These are phyloP conservation scores for Hygrophoropsis aurantiaca DNA, from an alignment of 768 basidiomycete genomes.

Conservation along the genomic window DNA sequence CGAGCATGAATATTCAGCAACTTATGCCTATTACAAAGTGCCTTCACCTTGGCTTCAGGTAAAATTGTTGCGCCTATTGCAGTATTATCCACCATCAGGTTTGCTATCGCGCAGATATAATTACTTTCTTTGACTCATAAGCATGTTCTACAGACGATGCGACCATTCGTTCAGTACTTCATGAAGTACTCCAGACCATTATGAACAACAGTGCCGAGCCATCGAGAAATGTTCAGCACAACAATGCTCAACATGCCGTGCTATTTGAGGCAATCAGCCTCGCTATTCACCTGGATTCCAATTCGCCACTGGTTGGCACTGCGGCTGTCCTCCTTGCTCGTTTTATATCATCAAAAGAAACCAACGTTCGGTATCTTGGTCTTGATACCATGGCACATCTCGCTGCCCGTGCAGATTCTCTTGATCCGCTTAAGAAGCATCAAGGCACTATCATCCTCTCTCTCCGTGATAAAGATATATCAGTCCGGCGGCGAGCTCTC, in stretches of 20 bases:
- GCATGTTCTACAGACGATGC: conserved; percentile 68
- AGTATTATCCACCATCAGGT: conserved; percentile 97
- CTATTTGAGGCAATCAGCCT: conserved; percentile 97
- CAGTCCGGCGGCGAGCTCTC: conserved; percentile 88
- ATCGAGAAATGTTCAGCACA: conserved; percentile 94
- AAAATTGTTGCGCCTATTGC: conserved; percentile 86
- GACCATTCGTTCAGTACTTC: conserved; percentile 70
- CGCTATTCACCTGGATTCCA: conserved; percentile 93
- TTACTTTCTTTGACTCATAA: conserved; percentile 6
- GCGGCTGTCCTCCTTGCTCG: conserved; percentile 90
- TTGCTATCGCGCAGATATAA: conserved; percentile 21
- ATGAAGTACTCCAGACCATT: conserved; percentile 83
- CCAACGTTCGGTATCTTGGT: conserved; percentile 96
- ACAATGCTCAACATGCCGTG: conserved; percentile 98
- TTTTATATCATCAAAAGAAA: conserved; percentile 97
- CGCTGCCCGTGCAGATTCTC: conserved; percentile 87
- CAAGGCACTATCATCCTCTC: conserved; percentile 94
- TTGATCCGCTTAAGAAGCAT: conserved; percentile 92
- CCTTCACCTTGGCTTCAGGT: conserved; percentile 98
- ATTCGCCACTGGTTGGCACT: conserved; percentile 81
- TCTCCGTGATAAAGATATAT: conserved; percentile 95
- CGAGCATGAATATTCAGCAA: conserved; percentile 82
- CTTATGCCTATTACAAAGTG: conserved; percentile 97
- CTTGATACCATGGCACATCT: conserved; percentile 98
- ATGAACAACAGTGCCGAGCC: conserved; percentile 92